Evolutionary conservation across 805 yeast species (phyloP).

Genomic region (Lipomyces sp.): DNA sequence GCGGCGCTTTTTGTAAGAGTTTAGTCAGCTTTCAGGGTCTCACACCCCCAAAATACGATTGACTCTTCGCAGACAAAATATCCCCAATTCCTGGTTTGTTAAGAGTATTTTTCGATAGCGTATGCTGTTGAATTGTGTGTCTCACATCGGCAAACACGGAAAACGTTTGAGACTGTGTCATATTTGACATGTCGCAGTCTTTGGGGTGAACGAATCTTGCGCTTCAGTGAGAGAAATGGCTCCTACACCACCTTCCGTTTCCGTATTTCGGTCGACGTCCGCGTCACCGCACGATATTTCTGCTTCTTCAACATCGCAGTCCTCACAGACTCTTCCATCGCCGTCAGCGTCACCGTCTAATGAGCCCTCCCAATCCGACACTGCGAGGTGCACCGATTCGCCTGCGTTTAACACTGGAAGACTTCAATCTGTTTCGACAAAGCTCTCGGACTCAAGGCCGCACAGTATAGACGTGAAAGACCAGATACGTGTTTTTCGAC

Average conservation of each 20-base stretch:
- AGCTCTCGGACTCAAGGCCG: slow-evolving; percentile 23
- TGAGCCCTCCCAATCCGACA: not conserved
- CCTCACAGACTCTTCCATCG: not conserved
- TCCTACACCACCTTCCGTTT: not conserved
- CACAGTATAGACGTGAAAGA: slow-evolving; percentile 23
- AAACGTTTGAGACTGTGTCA: not conserved
- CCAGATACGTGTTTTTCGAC: slow-evolving; percentile 25
- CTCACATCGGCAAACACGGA: too few relatives aligned
- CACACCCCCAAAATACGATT: too few relatives aligned
- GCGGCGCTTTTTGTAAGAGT: too few relatives aligned
- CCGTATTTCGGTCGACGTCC: not conserved
- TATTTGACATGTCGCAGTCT: too few relatives aligned
- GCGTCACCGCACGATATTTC: too few relatives aligned
- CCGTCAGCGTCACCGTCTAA: not conserved
- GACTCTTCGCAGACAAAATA: too few relatives aligned
- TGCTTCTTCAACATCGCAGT: not conserved
- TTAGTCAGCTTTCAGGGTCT: too few relatives aligned
- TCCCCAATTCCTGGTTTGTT: not conserved
- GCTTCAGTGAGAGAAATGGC: too few relatives aligned
- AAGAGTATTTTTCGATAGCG: not conserved
- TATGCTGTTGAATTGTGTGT: too few relatives aligned
- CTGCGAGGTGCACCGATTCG: not conserved
- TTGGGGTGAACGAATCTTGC: too few relatives aligned
- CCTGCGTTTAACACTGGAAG: slow-evolving; percentile 15
- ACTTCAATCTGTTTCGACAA: slow-evolving; percentile 22